Base-by-base conservation (phyloP, 257 asterid species). In the Gynochthodes officinalis region DNA sequence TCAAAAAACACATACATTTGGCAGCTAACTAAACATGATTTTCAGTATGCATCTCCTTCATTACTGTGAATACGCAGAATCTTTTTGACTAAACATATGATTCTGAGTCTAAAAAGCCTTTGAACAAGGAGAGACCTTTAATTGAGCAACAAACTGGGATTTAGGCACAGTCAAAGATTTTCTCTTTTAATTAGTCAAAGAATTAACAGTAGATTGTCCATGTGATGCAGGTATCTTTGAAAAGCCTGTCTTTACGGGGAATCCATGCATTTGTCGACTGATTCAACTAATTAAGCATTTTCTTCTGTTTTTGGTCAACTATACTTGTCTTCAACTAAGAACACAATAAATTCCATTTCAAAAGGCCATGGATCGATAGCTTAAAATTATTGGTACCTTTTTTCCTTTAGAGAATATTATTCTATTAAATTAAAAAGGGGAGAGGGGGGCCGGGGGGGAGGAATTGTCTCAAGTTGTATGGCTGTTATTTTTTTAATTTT, bases 81-180 rank as follows among this genome's bases (percentile, higher is more conserved):
- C 13, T 1, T 42, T 42, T 10, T 42, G 48, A 42, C 48, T 42
- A 42, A 42, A 42, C 13, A 42, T 7, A 42, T 2, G 48, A 42
- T 42, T 70, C 1, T 3, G 43, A 70, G 75, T 57, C 67, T 55
- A 70, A 70, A 55, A n/a, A 54, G 14, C 74, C 54, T 70, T 8
- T 53, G 15, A 37, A 14, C 64, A 53, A 39, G 74, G 25, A 39
- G 27, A 57, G 43, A 70, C 54, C 23, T 59, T 15, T 46, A 46
- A 46, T 46, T 32, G 15, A 0, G 40, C n/a, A 30, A 8, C 32
- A 9, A 3, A 54, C 1, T 54, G 28, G 54, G 74, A 70, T 53
- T 15, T 27, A 5, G 11, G 50, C 40, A 0, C 65, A 4, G 2
- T 16, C 18, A 13, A 46, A 19, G 8, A 39, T 40, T 25, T 6